Evolutionary conservation across 2,329 filamentous ascomycete species (phyloP).

Genomic region (Eurotiales sp.): DNA sequence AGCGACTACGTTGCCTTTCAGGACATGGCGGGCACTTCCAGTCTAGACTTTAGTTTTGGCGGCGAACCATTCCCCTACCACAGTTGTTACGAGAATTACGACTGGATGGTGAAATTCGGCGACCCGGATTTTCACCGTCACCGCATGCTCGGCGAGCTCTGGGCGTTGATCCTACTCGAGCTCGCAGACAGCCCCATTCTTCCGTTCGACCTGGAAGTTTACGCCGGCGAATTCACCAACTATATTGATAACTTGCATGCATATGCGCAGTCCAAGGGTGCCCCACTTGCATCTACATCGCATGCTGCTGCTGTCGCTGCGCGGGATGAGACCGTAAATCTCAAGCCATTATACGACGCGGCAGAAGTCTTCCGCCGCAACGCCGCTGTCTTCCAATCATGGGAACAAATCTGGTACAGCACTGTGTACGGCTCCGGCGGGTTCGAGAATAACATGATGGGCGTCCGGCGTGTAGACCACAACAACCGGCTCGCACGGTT

Average conservation of each 20-base stretch:
- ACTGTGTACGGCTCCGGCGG: slow-evolving; percentile 67
- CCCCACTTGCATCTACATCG: slow-evolving; percentile 23
- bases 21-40: slow-evolving; percentile 82
- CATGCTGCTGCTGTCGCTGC: slow-evolving; percentile 1
- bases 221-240: slow-evolving; percentile 60
- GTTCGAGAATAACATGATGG: slow-evolving; percentile 69
- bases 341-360: slow-evolving; percentile 61
- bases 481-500: slow-evolving; percentile 78
- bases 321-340: slow-evolving; percentile 40
- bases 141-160: slow-evolving; percentile 70
- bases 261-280: slow-evolving; percentile 59
- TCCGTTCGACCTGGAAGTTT: slow-evolving; percentile 74
- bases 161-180: slow-evolving; percentile 78
- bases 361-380: slow-evolving; percentile 57
- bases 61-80: slow-evolving; percentile 67
- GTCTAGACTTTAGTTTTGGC: slow-evolving; percentile 76
- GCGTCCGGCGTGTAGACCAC: slow-evolving; percentile 65
- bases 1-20: slow-evolving; percentile 91
- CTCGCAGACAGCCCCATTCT: slow-evolving; percentile 75
- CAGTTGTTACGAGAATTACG: slow-evolving; percentile 85
- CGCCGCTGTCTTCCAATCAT: slow-evolving; percentile 65
- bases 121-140: slow-evolving; percentile 85
- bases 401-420: slow-evolving; percentile 74
- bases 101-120: slow-evolving; percentile 75
- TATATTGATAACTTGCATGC: slow-evolving; percentile 66